Evolutionary conservation across 306 rosid species (phyloP).

Genomic region (Vigna hirtella): DNA sequence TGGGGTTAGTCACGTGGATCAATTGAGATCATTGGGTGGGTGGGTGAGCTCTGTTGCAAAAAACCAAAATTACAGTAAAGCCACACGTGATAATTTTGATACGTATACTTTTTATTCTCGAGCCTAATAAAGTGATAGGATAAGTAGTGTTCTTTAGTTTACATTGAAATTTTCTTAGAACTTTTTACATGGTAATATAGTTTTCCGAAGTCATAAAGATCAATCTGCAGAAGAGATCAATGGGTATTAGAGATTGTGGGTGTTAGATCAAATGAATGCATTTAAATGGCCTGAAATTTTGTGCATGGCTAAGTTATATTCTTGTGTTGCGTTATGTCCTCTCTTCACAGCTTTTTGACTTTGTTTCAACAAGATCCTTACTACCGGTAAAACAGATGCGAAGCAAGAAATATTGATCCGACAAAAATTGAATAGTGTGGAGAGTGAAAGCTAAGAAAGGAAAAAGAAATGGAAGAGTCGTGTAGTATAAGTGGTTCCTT

Average conservation of each 20-base stretch:
- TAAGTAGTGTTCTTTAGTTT: slow-evolving; percentile 23
- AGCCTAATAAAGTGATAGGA: neutral
- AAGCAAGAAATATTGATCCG: slow-evolving; percentile 79
- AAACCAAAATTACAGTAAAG: neutral
- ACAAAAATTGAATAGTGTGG: slow-evolving; percentile 58
- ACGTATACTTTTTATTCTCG: neutral
- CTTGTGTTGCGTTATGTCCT: slow-evolving; percentile 18
- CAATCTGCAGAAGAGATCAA: neutral
- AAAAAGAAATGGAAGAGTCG: slow-evolving; percentile 15
- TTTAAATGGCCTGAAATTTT: slow-evolving; percentile 24
- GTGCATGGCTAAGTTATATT: neutral
- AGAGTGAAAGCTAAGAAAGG: slow-evolving; percentile 41
- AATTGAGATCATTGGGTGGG: slow-evolving; percentile 1
- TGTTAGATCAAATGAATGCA: neutral
- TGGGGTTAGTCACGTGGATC: neutral
- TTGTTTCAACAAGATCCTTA: slow-evolving; percentile 51
- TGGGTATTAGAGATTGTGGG: neutral
- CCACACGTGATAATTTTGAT: neutral
- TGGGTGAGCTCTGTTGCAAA: neutral
- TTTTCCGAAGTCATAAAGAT: neutral
- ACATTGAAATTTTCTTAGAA: neutral
- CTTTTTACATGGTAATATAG: neutral
- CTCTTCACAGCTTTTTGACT: slow-evolving; percentile 18
- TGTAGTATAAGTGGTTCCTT: slow-evolving; percentile 11
- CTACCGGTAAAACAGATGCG: slow-evolving; percentile 58